Evolutionary conservation across 2,329 filamentous ascomycete genomes (phyloP).

Genomic region (Fusarium sp.): DNA sequence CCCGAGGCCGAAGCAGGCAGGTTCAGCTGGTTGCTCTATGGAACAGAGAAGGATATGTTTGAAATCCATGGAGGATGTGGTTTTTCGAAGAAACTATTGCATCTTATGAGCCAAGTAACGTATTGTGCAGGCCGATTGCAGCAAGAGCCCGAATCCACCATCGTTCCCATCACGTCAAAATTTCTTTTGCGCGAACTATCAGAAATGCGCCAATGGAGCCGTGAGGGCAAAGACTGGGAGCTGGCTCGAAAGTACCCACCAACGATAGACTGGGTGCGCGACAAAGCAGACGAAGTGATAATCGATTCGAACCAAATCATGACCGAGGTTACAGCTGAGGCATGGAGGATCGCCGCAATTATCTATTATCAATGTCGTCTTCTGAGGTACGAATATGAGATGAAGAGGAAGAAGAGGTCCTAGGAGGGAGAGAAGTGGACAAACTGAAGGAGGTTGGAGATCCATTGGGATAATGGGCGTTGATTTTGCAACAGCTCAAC

Average conservation of each 20-base stretch:
- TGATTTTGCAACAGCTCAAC: not conserved
- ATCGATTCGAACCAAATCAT: slow-evolving; percentile 46
- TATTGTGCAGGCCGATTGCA: slow-evolving; percentile 48
- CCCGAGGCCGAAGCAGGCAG: slow-evolving; percentile 43
- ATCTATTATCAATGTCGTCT: slow-evolving; percentile 53
- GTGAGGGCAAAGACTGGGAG: slow-evolving; percentile 40
- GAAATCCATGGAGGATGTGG: slow-evolving; percentile 54
- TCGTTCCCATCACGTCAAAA: slow-evolving; percentile 46
- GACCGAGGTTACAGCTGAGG: slow-evolving; percentile 54
- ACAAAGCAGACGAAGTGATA: slow-evolving; percentile 30
- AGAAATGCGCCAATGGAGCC: slow-evolving; percentile 50
- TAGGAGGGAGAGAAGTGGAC: not conserved
- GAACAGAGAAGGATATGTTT: slow-evolving; percentile 46
- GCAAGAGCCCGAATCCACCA: slow-evolving; percentile 45
- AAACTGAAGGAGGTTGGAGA: not conserved
- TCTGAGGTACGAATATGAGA: slow-evolving; percentile 43
- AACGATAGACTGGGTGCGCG: slow-evolving; percentile 46
- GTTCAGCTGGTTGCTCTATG: slow-evolving; percentile 53
- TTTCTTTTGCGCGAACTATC: slow-evolving; percentile 42
- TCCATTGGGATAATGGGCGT: not conserved
- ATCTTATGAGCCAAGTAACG: slow-evolving; percentile 51
- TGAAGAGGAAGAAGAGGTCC: not conserved
- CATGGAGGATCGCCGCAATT: slow-evolving; percentile 52
- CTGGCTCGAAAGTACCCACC: slow-evolving; percentile 20
- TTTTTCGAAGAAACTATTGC: slow-evolving; percentile 52